These are phyloP conservation scores for Penicillium waksmanii DNA, from an alignment of 495 filamentous ascomycete species.

Conservation along the genomic window DNA sequence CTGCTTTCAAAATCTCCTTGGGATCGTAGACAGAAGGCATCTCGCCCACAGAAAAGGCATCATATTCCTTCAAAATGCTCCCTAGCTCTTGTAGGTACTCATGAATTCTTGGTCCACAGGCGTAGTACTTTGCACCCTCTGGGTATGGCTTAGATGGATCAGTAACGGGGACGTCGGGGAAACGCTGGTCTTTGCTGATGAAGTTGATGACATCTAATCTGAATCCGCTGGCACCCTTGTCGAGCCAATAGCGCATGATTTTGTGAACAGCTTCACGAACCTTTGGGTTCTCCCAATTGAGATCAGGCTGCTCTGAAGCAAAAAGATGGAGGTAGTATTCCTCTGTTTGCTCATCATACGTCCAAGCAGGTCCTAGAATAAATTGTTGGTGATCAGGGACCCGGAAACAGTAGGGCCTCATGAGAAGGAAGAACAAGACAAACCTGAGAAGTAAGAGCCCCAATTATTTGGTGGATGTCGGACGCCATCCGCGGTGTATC, in stretches of 20 bases:
- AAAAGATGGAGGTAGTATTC: constrained; percentile 77
- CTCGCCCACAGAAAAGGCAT: constrained; percentile 72
- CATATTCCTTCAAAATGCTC: constrained; percentile 64
- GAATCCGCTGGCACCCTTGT: constrained; percentile 69
- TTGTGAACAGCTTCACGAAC: constrained; percentile 67
- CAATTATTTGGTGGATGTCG: constrained; percentile 75
- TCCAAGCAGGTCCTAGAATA: constrained; percentile 59
- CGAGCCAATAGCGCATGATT: constrained; percentile 72
- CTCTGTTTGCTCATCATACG: constrained; percentile 62
- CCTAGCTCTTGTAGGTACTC: constrained; percentile 68
- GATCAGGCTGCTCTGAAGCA: constrained; percentile 66
- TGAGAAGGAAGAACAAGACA: too few species aligned
- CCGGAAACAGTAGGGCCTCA: too few species aligned
- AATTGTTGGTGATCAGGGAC: neutral
- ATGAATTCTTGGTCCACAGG: constrained; percentile 67
- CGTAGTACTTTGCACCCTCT: constrained; percentile 58
- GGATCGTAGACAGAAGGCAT: constrained; percentile 63
- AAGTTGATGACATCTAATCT: constrained; percentile 70
- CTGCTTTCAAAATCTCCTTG: constrained; percentile 61
- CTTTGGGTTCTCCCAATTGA: constrained; percentile 72
- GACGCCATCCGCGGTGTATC: constrained; percentile 59
- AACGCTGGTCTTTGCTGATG: constrained; percentile 63
- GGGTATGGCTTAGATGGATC: constrained; percentile 54
- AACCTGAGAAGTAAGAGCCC: constrained; percentile 60
- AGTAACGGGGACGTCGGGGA: constrained; percentile 63